These are phyloP conservation scores for Murraya koenigii DNA, from an alignment of 345 rosid species.

Conservation along the genomic window DNA sequence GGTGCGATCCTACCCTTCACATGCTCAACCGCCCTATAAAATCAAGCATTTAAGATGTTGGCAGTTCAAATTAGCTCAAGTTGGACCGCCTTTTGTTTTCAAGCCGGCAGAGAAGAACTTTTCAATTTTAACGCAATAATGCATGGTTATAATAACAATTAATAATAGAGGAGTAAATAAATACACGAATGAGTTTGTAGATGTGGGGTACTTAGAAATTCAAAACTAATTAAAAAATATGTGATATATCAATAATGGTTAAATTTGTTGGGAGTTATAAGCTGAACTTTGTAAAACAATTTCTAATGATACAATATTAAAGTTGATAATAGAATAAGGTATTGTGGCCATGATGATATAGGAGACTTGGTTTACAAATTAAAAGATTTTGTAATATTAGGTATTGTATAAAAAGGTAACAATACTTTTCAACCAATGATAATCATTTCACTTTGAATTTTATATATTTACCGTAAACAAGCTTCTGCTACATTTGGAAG, in stretches of 20 bases:
- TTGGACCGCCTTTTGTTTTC: background rate
- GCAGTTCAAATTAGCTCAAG: background rate
- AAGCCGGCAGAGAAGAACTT: background rate
- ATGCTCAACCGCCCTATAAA: slow-evolving; percentile 15
- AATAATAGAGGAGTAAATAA: too few relatives aligned
- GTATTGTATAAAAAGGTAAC: background rate
- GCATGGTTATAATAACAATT: too few relatives aligned
- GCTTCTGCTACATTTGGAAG: background rate
- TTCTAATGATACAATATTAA: background rate
- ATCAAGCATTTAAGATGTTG: slow-evolving; percentile 9
- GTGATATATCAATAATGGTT: background rate
- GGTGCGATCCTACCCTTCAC: slow-evolving; percentile 8
- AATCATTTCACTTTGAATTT: background rate
- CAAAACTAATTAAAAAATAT: too few relatives aligned
- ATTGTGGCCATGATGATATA: background rate
- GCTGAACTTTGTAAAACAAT: background rate
- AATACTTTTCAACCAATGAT: background rate
- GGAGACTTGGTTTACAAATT: background rate
- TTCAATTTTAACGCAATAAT: slow-evolving; percentile 1
- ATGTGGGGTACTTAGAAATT: too few relatives aligned
- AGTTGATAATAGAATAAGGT: background rate
- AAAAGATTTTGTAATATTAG: background rate
- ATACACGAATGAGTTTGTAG: too few relatives aligned
- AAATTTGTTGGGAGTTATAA: too few relatives aligned
- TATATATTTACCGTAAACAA: background rate